Base-by-base conservation (phyloP, 2,329 filamentous ascomycete genomes). In the Lizonia empirigonia region DNA sequence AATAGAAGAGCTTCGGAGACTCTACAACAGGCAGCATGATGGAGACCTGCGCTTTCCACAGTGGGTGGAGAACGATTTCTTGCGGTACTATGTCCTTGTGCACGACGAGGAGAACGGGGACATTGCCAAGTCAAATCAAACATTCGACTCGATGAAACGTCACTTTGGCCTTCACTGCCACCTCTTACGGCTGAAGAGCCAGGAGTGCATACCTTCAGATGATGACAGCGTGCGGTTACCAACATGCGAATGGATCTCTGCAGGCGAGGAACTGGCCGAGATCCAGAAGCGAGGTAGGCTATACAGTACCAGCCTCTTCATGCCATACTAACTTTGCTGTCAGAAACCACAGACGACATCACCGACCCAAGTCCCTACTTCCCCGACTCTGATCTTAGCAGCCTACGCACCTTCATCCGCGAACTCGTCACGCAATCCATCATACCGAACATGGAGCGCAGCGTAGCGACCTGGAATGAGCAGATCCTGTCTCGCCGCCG, bases 111-210 rank as follows among this genome's bases (percentile, higher is more conserved):
- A 99, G 69, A 86, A 85, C 55, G 93, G 96, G 67, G 92, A 99
- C 69, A 96, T 97, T 55, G 85, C 85, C 29, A 89, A 91, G 74
- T 96, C 92, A 10, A 93, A 93, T 73, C 84, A 86, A 15, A 79
- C 97, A 22, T 99, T 96, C 73, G 94, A 99, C 63, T 91, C 97
- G 73, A 99, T 99, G 95, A 99, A 97, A 75, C 86, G 94, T n/a
- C 91, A 97, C 74, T 90, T 99, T 58, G 94, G 94, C 1, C 78
- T 97, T 38, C 92, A 99, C 74, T 99, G 94, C 69, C 94, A 99
- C 74, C 80, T 99, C 9, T 79, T 99, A 26, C 82, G 95, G 57
- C 78, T 99, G 41, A 84, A 93, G 62, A 95, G 90, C 65, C 88
- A 85, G 29, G 89, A 91, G 68, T 93, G 91, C 71, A 87, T 90